Conservation (phyloP, 768 basidiomycete species). For the Pisolithus microcarpus region DNA sequence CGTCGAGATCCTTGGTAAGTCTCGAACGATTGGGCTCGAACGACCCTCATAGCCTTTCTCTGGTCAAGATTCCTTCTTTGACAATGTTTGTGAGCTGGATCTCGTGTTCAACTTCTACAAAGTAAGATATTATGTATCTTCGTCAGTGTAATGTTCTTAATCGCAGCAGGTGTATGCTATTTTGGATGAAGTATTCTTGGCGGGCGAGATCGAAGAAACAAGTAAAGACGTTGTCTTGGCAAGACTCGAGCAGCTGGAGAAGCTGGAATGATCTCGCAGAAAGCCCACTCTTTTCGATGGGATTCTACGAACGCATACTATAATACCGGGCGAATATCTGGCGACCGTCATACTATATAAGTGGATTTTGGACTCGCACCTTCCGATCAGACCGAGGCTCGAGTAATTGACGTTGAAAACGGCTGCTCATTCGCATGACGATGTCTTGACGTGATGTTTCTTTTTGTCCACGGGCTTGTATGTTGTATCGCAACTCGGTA, state of each 20-base stretch:
- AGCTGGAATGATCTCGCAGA: constrained; percentile 59
- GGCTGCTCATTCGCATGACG: no score
- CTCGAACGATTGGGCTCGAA: background rate
- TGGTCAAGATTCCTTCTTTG: constrained; percentile 85
- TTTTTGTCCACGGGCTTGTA: no score
- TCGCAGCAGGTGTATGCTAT: constrained; percentile 84
- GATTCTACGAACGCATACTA: background rate
- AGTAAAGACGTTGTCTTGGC: constrained; percentile 93
- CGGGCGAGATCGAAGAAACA: constrained; percentile 97
- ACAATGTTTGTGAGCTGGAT: constrained; percentile 97
- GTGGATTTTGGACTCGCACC: no score
- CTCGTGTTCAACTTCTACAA: constrained; percentile 99
- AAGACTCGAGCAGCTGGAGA: constrained; percentile 87
- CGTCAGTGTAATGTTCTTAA: constrained; percentile 1
- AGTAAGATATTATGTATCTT: constrained; percentile 30
- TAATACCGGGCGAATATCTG: background rate
- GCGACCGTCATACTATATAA: no score
- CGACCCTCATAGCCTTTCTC: constrained; percentile 1
- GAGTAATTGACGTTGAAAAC: no score
- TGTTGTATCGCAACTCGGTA: no score
- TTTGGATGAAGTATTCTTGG: constrained; percentile 95
- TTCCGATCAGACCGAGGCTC: no score
- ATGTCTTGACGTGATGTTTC: no score
- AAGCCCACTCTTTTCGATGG: background rate
- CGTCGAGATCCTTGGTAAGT: constrained; percentile 90